phyloP scores from a whole-genome alignment of 2,329 filamentous ascomycete genomes.

The Graphilbum sp. region DNA sequence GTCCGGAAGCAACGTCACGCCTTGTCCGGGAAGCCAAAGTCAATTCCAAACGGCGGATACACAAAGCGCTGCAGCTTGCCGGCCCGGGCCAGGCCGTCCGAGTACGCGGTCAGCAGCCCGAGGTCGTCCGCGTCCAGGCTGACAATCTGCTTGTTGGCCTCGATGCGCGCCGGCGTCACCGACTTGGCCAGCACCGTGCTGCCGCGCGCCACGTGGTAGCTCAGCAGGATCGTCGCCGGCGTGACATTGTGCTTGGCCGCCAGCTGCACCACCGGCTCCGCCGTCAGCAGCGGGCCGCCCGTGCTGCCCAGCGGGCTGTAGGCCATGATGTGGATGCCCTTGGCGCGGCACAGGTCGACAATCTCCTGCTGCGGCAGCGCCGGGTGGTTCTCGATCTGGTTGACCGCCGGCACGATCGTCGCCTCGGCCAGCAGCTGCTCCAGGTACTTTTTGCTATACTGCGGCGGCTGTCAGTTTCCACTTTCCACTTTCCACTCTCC shows the following conservation, averaged over 20 bases:
- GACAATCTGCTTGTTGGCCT: constrained; percentile 51
- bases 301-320: constrained; percentile 54
- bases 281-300: constrained; percentile 46
- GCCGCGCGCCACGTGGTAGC: constrained; percentile 55
- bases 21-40: constrained; percentile 62
- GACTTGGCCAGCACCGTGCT: constrained; percentile 60
- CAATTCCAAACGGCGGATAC: constrained; percentile 50
- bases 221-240: constrained; percentile 48
- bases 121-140: constrained; percentile 48
- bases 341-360: constrained; percentile 48
- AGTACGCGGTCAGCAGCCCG: constrained; percentile 37
- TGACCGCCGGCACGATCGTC: constrained; percentile 45
- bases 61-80: constrained; percentile 44
- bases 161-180: constrained; percentile 50
- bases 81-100: constrained; percentile 28
- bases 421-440: constrained; percentile 33
- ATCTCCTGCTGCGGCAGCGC: constrained; percentile 56
- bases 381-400: constrained; percentile 63
- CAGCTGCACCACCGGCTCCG: constrained; percentile 44
- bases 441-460: constrained; percentile 40
- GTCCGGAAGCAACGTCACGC: no score
- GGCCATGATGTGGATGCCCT: constrained; percentile 56
- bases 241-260: constrained; percentile 46
- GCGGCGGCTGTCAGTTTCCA: no score
- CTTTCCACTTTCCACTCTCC: no score